Base-by-base conservation (phyloP, 176 grass and related monocot species). In the Zizania latifolia region DNA sequence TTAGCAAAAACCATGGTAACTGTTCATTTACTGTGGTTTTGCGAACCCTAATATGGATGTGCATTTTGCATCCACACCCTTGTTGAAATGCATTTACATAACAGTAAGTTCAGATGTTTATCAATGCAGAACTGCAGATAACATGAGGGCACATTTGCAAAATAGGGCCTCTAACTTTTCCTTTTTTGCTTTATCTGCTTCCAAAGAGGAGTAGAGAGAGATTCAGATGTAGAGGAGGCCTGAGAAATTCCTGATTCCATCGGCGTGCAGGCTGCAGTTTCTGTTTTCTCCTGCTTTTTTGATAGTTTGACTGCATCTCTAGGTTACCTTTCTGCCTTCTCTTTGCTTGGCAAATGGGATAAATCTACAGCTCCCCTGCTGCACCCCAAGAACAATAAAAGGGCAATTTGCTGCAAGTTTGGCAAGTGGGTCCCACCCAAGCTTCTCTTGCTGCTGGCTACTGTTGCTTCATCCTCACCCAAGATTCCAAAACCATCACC, bases 321-420 rank as follows among this genome's bases (percentile, higher is more conserved):
- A 4, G 9, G 10, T 61, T 53, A 19, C n/a, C 31, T 39, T 31
- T 71, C 36, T 71, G 64, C 21, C 72, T 0, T 46, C 5, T 10
- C 64, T 63, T 45, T 65, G 73, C 13, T 82, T 6, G 72, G 77
- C 85, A 77, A 34, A 70, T 12, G 62, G 77, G 83, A 86, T 59
- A 65, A n/a, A 33, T 1, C 17, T 2, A 14, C 13, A 38, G 34
- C 23, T 9, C 4, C 17, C 17, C n/a, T 53, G 48, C n/a, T 6
- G 48, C 48, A 0, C n/a, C n/a, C n/a, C n/a, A n/a, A n/a, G n/a
- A n/a, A n/a, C n/a, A n/a, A n/a, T n/a, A n/a, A n/a, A n/a, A n/a
- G n/a, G n/a, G n/a, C n/a, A n/a, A n/a, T n/a, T n/a, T n/a, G n/a
- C n/a, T n/a, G n/a, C n/a, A n/a, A n/a, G n/a, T n/a, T 56, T 75